Evolutionary conservation across 2,329 filamentous ascomycete genomes (phyloP).

Genomic region (Neofusicoccum laricinum): DNA sequence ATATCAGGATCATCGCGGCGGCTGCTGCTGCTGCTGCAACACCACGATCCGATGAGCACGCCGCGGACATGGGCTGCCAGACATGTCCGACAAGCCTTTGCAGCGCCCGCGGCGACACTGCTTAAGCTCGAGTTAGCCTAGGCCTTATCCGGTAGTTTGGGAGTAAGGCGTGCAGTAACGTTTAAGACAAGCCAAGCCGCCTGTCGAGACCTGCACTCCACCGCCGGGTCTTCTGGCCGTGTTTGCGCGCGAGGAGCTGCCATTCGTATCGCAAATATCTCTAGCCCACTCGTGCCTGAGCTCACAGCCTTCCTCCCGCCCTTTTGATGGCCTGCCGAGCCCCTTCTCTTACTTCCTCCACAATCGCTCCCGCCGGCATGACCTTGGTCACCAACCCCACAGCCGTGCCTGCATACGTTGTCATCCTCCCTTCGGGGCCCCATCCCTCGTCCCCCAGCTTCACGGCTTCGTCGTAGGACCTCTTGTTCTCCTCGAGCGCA

Average conservation of each 20-base stretch:
- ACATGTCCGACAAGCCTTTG: neutral
- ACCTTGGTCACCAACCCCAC: conserved; percentile 57
- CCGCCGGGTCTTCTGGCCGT: neutral
- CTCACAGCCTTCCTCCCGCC: conserved; percentile 14
- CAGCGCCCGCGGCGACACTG: neutral
- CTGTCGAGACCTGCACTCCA: neutral
- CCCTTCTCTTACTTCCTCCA: conserved; percentile 45
- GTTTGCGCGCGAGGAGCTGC: neutral
- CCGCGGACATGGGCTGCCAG: too few species aligned
- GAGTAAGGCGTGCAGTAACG: neutral
- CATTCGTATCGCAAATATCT: neutral
- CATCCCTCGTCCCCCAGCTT: conserved; percentile 51
- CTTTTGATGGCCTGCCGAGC: conserved; percentile 31
- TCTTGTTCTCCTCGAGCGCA: conserved; percentile 44
- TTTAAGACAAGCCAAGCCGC: neutral
- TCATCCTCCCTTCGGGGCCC: conserved; percentile 52
- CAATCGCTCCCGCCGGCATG: conserved; percentile 51
- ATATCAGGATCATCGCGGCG: neutral
- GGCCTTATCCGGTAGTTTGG: neutral
- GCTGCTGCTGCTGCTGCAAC: neutral
- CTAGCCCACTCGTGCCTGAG: neutral
- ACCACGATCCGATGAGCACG: neutral
- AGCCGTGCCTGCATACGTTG: conserved; percentile 61
- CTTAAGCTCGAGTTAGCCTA: neutral
- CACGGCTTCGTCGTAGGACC: conserved; percentile 47